These are phyloP conservation scores for Orychophragmus violaceus DNA, from an alignment of 345 rosid species.

Conservation along the genomic window DNA sequence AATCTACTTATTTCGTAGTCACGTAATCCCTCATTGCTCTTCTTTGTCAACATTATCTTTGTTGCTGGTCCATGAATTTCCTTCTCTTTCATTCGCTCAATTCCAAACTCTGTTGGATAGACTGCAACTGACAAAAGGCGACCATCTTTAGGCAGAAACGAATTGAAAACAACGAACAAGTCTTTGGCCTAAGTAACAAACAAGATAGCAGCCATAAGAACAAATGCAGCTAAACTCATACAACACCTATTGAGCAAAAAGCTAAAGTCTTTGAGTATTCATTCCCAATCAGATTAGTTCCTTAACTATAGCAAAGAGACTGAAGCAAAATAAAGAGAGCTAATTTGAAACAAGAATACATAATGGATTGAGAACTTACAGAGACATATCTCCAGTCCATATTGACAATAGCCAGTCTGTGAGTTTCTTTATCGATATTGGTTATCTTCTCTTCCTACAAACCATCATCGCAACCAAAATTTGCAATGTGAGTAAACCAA, in stretches of 20 bases:
- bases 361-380: conserved; percentile 35
- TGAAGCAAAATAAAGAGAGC: neutral
- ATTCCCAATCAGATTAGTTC: neutral
- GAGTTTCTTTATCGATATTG: conserved; percentile 56
- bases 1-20: conserved; percentile 71
- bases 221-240: neutral
- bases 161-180: conserved; percentile 63
- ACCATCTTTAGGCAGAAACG: conserved; percentile 81
- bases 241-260: neutral
- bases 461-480: neutral
- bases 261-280: neutral
- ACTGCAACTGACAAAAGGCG: conserved; percentile 63
- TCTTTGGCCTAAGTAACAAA: conserved; percentile 61
- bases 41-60: conserved; percentile 31
- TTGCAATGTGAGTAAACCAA: neutral
- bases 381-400: conserved; percentile 91
- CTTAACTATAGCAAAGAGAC: neutral
- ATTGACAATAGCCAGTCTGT: conserved; percentile 67
- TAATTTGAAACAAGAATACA: neutral
- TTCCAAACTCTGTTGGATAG: conserved; percentile 88
- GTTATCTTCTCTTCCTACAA: conserved; percentile 61
- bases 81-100: conserved; percentile 85
- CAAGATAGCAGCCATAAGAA: neutral
- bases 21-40: conserved; percentile 48
- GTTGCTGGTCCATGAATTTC: conserved; percentile 73